phyloP scores from a whole-genome alignment of 169 alveolate genomes.

The Cystoisospora suis region DNA sequence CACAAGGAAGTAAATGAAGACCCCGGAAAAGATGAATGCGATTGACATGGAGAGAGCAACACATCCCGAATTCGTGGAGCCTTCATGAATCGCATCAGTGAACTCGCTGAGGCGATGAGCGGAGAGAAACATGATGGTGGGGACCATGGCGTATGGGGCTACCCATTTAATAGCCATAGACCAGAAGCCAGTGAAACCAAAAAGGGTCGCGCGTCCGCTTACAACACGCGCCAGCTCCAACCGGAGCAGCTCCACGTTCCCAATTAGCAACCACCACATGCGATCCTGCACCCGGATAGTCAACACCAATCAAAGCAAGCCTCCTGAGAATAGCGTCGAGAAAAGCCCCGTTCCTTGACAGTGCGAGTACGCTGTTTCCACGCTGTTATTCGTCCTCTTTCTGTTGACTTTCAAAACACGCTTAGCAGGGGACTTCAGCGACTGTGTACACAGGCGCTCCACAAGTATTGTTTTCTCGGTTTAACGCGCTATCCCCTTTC shows the following conservation, averaged over 20 bases:
- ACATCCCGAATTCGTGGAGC: not conserved
- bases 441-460: too few relatives aligned
- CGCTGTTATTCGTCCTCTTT: too few relatives aligned
- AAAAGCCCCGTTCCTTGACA: too few relatives aligned
- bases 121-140: not conserved
- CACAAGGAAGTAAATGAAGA: not conserved
- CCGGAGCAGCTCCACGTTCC: not conserved
- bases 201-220: not conserved
- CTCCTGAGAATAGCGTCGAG: too few relatives aligned
- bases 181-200: not conserved
- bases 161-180: not conserved
- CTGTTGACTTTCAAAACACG: too few relatives aligned
- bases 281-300: too few relatives aligned
- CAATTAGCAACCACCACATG: constrained; percentile 7
- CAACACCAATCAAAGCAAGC: too few relatives aligned
- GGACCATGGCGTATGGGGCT: not conserved
- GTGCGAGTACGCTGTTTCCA: too few relatives aligned
- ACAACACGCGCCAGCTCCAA: constrained; percentile 9
- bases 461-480: too few relatives aligned
- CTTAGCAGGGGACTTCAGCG: too few relatives aligned
- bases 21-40: not conserved
- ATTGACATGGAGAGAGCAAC: not conserved
- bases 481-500: too few relatives aligned
- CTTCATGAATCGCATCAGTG: not conserved
- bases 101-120: not conserved